These are phyloP conservation scores for Nothophytophthora sp. DNA, from an alignment of 352 stramenopile genomes.

Conservation along the genomic window DNA sequence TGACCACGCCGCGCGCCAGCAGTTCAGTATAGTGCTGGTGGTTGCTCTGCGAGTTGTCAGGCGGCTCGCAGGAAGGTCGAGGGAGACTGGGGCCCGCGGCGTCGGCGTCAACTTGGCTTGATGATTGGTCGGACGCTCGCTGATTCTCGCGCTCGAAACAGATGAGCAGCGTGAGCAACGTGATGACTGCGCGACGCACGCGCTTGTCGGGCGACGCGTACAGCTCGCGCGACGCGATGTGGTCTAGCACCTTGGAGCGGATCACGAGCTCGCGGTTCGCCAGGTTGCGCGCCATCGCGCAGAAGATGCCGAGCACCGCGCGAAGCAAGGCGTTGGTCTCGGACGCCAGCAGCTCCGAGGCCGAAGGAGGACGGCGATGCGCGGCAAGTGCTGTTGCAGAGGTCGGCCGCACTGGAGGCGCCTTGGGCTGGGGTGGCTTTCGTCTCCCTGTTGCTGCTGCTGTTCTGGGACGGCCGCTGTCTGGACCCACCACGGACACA, in stretches of 20 bases:
- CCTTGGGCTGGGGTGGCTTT: slow-evolving; percentile 4
- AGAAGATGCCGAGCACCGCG: slow-evolving; percentile 57
- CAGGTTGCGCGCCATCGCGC: slow-evolving; percentile 56
- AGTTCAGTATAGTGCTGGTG: slow-evolving; percentile 79
- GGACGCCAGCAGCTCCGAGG: slow-evolving; percentile 15
- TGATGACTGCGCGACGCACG: slow-evolving; percentile 56
- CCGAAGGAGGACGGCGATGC: slow-evolving; percentile 5
- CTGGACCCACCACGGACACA: slow-evolving; percentile 1
- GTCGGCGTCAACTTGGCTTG: background rate
- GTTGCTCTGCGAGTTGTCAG: slow-evolving; percentile 29
- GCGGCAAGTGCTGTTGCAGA: slow-evolving; percentile 17
- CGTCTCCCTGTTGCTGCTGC: slow-evolving; percentile 8
- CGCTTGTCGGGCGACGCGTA: slow-evolving; percentile 69
- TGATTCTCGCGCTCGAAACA: slow-evolving; percentile 51
- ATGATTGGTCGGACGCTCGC: background rate
- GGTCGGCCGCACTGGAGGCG: slow-evolving; percentile 1
- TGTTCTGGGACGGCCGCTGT: slow-evolving; percentile 15
- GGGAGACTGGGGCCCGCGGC: background rate
- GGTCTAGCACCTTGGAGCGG: slow-evolving; percentile 62
- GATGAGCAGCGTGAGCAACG: slow-evolving; percentile 57
- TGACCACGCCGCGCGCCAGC: slow-evolving; percentile 65
- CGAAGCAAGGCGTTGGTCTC: slow-evolving; percentile 30
- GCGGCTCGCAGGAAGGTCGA: background rate
- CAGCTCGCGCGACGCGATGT: slow-evolving; percentile 45
- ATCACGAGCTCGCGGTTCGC: slow-evolving; percentile 63